These are phyloP conservation scores for Lepidium didymum DNA, from an alignment of 345 rosid genomes.

Conservation along the genomic window DNA sequence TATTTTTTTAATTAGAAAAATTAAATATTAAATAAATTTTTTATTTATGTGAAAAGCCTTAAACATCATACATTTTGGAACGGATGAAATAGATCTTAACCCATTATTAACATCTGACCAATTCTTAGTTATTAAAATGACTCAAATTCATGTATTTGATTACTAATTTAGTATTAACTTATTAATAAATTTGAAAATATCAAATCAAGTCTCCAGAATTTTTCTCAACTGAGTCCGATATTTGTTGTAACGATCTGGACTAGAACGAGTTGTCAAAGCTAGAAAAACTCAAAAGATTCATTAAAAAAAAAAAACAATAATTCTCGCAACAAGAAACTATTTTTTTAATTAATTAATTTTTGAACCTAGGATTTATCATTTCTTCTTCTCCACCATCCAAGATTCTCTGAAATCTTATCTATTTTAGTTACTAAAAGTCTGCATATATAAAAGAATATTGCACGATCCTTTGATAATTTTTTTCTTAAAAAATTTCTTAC, in stretches of 20 bases:
- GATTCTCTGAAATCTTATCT: constrained; percentile 19
- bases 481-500: neutral
- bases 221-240: constrained; percentile 7
- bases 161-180: neutral
- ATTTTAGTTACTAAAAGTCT: constrained; percentile 17
- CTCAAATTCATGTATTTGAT: neutral
- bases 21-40: no score
- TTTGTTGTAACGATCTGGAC: constrained; percentile 19
- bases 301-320: neutral
- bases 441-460: neutral
- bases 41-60: no score
- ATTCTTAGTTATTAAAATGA: no score
- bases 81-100: no score
- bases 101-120: no score
- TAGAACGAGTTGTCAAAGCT: constrained; percentile 4
- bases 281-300: neutral
- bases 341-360: neutral
- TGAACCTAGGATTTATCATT: constrained; percentile 14
- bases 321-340: constrained; percentile 12
- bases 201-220: constrained; percentile 7
- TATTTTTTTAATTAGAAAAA: no score
- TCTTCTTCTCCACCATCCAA: constrained; percentile 11
- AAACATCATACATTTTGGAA: no score
- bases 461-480: neutral
- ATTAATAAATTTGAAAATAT: neutral